A percentile compares a stretch with the other conserved stretches of the same genome.
Conservation (phyloP, 441 rosid genomes). For the Theobroma grandiflorum region DNA sequence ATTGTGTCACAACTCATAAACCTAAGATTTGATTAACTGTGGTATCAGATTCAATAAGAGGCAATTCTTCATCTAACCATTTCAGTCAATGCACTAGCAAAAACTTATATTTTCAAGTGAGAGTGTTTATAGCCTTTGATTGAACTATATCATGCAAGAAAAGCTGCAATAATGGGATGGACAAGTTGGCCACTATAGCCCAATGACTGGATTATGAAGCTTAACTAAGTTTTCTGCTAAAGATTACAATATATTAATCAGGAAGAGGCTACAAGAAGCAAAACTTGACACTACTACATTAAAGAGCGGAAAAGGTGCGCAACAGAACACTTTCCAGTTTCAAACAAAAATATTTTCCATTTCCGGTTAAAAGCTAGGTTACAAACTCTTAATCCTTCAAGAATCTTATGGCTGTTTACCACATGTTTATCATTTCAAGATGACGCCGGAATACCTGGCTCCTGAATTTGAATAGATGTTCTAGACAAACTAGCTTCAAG, state of each 20-base stretch:
- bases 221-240: background rate
- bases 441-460: conserved; percentile 35
- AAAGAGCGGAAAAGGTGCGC: background rate
- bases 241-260: background rate
- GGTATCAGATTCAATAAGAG: background rate
- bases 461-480: conserved; percentile 72
- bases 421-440: conserved; percentile 8
- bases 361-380: background rate
- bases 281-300: conserved; percentile 11
- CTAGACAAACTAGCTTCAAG: conserved; percentile 91
- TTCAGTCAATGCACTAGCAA: background rate
- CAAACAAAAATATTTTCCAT: conserved; percentile 1
- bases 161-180: background rate
- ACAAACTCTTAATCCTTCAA: background rate
- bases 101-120: background rate
- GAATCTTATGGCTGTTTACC: background rate
- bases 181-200: background rate
- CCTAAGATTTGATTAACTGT: too few relatives aligned
- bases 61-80: background rate
- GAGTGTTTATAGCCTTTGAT: background rate
- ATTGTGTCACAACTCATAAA: too few relatives aligned
- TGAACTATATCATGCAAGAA: background rate
- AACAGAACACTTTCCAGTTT: background rate
- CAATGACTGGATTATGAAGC: background rate
- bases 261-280: background rate